Evolutionary conservation across 2,329 filamentous ascomycete genomes (phyloP).

Genomic region (Aspergillus pseudonomiae): DNA sequence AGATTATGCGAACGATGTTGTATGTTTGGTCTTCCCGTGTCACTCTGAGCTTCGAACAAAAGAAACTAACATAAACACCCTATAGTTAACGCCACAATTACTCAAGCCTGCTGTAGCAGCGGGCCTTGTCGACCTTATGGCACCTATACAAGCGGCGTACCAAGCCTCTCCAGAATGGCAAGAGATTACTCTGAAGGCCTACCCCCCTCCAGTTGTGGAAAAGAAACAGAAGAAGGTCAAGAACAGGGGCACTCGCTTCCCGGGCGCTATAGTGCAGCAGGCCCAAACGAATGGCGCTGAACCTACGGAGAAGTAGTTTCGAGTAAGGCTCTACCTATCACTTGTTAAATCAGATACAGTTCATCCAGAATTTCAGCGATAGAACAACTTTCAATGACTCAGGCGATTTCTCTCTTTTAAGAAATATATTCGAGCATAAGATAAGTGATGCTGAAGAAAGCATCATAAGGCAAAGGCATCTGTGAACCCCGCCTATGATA

Average conservation of each 20-base stretch:
- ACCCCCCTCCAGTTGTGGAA: slow-evolving; percentile 71
- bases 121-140: slow-evolving; percentile 72
- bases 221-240: slow-evolving; percentile 76
- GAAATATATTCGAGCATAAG: not conserved
- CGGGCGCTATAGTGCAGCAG: slow-evolving; percentile 11
- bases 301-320: not conserved
- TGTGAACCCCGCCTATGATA: not conserved
- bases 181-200: slow-evolving; percentile 73
- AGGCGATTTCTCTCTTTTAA: not conserved
- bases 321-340: not conserved
- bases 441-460: not conserved
- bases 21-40: slow-evolving; percentile 47
- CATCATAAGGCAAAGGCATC: not conserved
- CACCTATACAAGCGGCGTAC: slow-evolving; percentile 76
- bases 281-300: slow-evolving; percentile 32
- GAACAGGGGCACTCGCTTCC: slow-evolving; percentile 68
- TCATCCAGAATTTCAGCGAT: not conserved
- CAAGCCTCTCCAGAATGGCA: slow-evolving; percentile 77
- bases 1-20: slow-evolving; percentile 78
- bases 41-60: not conserved
- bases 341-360: not conserved
- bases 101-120: slow-evolving; percentile 82
- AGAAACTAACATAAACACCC: slow-evolving; percentile 11
- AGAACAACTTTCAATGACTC: not conserved
- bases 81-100: slow-evolving; percentile 76